Conservation (phyloP, 2,329 filamentous ascomycete species). For the Raffaelea albimanens region DNA sequence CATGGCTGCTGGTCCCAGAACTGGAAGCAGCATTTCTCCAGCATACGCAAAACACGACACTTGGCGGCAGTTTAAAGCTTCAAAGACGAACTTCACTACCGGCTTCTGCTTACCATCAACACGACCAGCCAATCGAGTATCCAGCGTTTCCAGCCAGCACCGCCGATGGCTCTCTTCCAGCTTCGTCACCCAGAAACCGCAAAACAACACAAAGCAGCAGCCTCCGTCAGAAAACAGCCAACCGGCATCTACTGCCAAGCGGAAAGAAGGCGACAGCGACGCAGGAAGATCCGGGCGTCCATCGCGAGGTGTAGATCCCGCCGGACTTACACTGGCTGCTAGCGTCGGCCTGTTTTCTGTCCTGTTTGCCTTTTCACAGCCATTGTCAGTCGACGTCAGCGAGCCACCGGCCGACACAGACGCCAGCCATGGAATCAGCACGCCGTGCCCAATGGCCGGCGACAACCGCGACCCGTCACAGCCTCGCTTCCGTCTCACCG, state of each 20-base stretch:
- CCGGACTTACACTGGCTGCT: slow-evolving; percentile 5
- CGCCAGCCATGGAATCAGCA: neutral
- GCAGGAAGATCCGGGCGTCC: too few relatives aligned
- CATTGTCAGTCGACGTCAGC: slow-evolving; percentile 1
- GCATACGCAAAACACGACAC: too few relatives aligned
- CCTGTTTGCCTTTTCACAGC: slow-evolving; percentile 6
- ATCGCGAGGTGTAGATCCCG: neutral
- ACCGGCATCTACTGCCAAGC: neutral
- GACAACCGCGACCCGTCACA: slow-evolving; percentile 14
- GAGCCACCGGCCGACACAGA: neutral
- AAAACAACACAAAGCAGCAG: neutral
- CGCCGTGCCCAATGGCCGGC: neutral
- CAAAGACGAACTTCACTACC: too few relatives aligned
- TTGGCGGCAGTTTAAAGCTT: too few relatives aligned
- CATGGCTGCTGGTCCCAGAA: too few relatives aligned
- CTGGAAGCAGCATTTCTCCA: too few relatives aligned
- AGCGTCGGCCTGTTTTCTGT: slow-evolving; percentile 7
- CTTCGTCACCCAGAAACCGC: neutral
- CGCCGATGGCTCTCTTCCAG: neutral
- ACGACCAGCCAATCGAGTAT: too few relatives aligned
- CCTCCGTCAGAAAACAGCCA: neutral
- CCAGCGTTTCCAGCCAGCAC: too few relatives aligned
- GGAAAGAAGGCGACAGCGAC: neutral
- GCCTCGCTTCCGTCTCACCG: slow-evolving; percentile 14
- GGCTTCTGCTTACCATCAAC: too few relatives aligned